Percentiles rank a stretch among this genome's conserved stretches.
phyloP scores from a whole-genome alignment of 108 stramenopile species.

The Pseudonitzschia multistriata region DNA sequence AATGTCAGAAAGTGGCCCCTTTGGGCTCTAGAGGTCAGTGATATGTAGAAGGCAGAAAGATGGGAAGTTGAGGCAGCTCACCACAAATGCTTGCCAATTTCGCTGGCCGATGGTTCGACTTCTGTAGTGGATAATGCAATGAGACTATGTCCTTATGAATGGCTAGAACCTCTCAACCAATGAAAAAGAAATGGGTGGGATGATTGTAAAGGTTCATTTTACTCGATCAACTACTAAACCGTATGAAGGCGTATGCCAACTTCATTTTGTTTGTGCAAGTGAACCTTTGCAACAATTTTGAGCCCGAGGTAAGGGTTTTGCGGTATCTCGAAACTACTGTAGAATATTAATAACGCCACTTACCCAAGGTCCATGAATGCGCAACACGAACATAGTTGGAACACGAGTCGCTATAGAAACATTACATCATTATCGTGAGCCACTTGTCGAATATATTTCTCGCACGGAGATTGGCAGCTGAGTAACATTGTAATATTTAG shows the following conservation, averaged over 20 bases:
- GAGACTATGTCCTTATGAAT: neutral
- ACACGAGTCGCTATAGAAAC: no score
- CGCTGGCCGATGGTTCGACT: neutral
- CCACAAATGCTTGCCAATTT: neutral
- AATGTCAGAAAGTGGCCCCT: conserved; percentile 11
- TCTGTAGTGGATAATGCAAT: neutral
- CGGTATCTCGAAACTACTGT: no score
- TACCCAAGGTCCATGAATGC: no score
- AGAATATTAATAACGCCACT: no score
- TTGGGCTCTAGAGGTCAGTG: conserved; percentile 1
- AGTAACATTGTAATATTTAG: no score
- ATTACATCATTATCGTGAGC: no score
- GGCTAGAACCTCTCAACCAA: neutral
- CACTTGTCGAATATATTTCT: no score
- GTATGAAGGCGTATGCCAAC: neutral
- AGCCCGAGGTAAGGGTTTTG: no score
- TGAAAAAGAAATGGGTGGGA: neutral
- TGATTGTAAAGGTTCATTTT: neutral
- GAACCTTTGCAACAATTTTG: no score
- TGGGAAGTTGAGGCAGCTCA: neutral
- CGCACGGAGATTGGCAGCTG: no score
- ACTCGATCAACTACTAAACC: neutral
- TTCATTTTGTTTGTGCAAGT: no score
- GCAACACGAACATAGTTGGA: no score
- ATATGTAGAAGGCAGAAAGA: neutral